Evolutionary conservation across 2,329 filamentous ascomycete species (phyloP).

Genomic region (Periconia macrospinosa): DNA sequence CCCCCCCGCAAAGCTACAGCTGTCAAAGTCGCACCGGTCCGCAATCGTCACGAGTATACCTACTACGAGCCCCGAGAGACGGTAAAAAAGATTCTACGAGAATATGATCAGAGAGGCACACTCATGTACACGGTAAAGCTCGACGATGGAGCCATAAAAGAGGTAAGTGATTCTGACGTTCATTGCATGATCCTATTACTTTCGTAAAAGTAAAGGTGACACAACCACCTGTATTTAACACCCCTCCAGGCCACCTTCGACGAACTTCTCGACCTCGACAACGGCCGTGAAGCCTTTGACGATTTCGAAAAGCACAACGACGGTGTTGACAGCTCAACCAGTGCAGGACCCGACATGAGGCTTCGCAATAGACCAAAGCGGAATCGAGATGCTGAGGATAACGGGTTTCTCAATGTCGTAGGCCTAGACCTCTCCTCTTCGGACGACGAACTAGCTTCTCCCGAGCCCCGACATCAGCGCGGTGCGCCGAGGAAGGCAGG

Average conservation of each 20-base stretch:
- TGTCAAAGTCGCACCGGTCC: constrained; percentile 29
- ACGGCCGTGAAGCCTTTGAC: constrained; percentile 52
- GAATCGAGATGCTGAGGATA: constrained; percentile 3
- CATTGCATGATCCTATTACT: neutral
- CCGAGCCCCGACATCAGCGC: constrained; percentile 19
- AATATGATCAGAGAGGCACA: constrained; percentile 33
- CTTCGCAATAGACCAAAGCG: constrained; percentile 22
- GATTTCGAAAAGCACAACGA: constrained; percentile 39
- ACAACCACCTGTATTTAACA: neutral
- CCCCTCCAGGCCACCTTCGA: constrained; percentile 49
- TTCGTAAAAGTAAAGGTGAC: neutral
- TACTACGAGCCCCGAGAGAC: constrained; percentile 34
- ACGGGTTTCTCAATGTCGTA: constrained; percentile 34
- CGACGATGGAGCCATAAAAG: constrained; percentile 40
- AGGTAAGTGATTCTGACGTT: constrained; percentile 40
- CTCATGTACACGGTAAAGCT: constrained; percentile 48
- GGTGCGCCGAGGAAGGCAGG: constrained; percentile 15
- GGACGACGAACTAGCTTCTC: constrained; percentile 27
- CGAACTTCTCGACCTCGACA: constrained; percentile 47
- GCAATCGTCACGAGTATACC: constrained; percentile 35
- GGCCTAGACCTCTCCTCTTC: constrained; percentile 33
- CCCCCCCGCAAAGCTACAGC: constrained; percentile 16
- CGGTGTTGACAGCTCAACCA: constrained; percentile 13
- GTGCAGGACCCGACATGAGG: constrained; percentile 22
- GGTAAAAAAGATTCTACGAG: constrained; percentile 46